Conservation (phyloP, 768 basidiomycete genomes). For the Termitomyces sp. region DNA sequence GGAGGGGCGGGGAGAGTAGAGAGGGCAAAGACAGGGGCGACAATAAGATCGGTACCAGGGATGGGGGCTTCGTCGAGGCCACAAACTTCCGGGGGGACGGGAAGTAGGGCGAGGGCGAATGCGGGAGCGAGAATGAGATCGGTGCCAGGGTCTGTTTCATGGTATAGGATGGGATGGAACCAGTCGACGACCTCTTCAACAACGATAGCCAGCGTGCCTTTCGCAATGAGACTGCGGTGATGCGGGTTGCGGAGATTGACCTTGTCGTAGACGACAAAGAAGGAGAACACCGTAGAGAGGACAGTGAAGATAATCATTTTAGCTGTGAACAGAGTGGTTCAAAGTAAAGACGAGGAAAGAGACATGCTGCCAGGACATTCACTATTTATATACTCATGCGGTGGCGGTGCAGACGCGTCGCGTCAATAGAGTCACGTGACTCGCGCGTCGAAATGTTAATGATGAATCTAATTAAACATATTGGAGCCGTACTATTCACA, state of each 20-base stretch:
- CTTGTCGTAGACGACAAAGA: background rate
- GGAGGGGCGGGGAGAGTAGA: background rate
- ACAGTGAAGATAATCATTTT: background rate
- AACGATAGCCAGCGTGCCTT: background rate
- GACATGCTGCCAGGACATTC: no score
- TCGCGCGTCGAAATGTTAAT: background rate
- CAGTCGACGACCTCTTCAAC: background rate
- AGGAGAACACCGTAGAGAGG: background rate
- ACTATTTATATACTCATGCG: background rate
- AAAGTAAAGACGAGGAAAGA: background rate
- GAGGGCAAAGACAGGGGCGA: background rate
- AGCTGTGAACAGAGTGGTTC: background rate
- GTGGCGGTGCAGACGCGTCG: constrained; percentile 5
- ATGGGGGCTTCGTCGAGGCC: background rate
- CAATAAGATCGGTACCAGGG: background rate
- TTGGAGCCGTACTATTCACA: no score
- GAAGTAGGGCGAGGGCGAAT: background rate
- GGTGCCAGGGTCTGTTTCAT: background rate
- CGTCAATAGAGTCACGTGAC: background rate
- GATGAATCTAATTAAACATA: no score
- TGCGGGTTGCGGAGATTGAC: background rate
- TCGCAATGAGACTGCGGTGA: background rate
- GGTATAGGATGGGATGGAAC: background rate
- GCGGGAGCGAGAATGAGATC: background rate
- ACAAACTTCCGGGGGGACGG: background rate